Evolutionary conservation across 2,329 filamentous ascomycete species (phyloP).

Genomic region (Colletotrichum echinochloae): DNA sequence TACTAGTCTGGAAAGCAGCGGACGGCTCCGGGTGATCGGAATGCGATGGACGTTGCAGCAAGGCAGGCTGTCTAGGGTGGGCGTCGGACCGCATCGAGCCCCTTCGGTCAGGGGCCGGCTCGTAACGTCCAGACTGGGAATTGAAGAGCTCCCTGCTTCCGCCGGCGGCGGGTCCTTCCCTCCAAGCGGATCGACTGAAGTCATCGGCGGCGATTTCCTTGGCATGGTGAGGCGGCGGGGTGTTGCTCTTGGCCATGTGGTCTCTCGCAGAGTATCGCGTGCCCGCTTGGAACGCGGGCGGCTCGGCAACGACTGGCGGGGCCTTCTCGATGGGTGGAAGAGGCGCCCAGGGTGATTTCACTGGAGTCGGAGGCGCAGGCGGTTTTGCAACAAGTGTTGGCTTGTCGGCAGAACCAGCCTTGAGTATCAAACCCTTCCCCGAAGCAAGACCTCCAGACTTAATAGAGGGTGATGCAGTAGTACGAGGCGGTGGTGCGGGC

Average conservation of each 20-base stretch:
- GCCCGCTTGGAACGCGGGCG: slow-evolving; percentile 50
- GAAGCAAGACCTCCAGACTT: slow-evolving; percentile 62
- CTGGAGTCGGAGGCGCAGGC: slow-evolving; percentile 73
- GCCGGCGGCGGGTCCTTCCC: slow-evolving; percentile 71
- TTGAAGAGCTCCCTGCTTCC: slow-evolving; percentile 87
- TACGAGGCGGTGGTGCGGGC: slow-evolving; percentile 50
- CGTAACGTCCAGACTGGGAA: slow-evolving; percentile 93
- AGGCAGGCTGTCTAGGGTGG: slow-evolving; percentile 76
- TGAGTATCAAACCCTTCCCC: slow-evolving; percentile 73
- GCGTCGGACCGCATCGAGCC: slow-evolving; percentile 75
- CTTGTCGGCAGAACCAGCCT: slow-evolving; percentile 74
- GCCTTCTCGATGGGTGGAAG: slow-evolving; percentile 87
- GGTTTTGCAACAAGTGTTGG: slow-evolving; percentile 80
- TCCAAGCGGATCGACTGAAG: slow-evolving; percentile 86
- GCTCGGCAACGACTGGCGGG: slow-evolving; percentile 74
- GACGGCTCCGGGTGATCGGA: slow-evolving; percentile 83
- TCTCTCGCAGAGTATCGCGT: slow-evolving; percentile 43
- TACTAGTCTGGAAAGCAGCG: slow-evolving; percentile 84
- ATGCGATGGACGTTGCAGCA: slow-evolving; percentile 79
- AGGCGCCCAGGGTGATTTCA: slow-evolving; percentile 92
- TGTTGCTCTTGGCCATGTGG: slow-evolving; percentile 62
- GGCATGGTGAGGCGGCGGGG: slow-evolving; percentile 61
- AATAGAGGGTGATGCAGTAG: slow-evolving; percentile 54
- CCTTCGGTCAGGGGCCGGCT: slow-evolving; percentile 85
- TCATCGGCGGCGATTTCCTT: slow-evolving; percentile 95